Percentiles rank a stretch among this genome's conserved stretches.
Evolutionary conservation across 140 eudicot species (phyloP).

Genomic region (Stevia rebaudiana): DNA sequence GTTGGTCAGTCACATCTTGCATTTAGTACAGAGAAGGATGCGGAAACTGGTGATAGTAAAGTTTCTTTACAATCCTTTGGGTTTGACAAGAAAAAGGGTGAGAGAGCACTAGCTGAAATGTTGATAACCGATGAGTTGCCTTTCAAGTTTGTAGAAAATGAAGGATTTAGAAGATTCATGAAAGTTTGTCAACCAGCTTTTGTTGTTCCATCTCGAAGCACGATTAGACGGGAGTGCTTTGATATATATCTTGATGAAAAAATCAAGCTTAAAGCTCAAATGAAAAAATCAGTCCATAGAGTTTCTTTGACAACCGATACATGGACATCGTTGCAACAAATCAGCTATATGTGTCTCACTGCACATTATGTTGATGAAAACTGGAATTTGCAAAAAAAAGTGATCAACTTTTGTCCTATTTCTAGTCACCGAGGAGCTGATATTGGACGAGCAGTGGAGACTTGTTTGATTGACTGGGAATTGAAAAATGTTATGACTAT

Average conservation of each 20-base stretch:
- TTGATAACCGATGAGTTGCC: background rate
- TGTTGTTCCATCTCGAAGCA: slow-evolving; percentile 3
- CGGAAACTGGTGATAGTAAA: too few relatives aligned
- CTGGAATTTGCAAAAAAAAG: background rate
- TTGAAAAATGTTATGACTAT: background rate
- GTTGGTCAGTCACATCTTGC: too few relatives aligned
- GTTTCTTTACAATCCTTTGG: too few relatives aligned
- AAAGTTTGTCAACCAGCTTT: background rate
- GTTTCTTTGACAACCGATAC: background rate
- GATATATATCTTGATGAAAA: background rate
- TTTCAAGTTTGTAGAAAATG: background rate
- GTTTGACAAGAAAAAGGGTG: too few relatives aligned
- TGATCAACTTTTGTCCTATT: background rate
- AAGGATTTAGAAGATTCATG: background rate
- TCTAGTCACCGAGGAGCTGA: background rate
- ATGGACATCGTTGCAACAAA: background rate
- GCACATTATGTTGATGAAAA: background rate
- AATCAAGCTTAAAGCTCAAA: too few relatives aligned
- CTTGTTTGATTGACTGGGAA: background rate
- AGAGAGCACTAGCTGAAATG: background rate
- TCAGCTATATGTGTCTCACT: background rate
- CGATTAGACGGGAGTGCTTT: background rate
- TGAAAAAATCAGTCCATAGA: background rate
- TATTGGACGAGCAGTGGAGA: background rate
- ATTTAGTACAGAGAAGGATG: too few relatives aligned